phyloP scores from a whole-genome alignment of 345 rosid species.

The Corchorus olitorius region DNA sequence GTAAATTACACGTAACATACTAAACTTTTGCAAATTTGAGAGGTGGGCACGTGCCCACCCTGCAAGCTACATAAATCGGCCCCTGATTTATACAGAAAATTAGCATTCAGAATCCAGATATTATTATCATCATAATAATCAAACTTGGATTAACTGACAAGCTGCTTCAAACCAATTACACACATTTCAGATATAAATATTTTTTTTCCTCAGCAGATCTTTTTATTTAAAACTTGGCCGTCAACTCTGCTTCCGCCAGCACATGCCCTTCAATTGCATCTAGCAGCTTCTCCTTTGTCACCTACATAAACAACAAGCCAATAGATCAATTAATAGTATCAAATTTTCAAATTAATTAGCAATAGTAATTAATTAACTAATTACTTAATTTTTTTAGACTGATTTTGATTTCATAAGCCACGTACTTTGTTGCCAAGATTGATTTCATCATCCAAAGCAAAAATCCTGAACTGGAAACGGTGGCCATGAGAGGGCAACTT shows the following conservation, averaged over 20 bases:
- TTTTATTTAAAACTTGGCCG: constrained; percentile 38
- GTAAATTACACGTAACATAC: too few species aligned
- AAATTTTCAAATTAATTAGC: background rate
- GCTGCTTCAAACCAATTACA: too few species aligned
- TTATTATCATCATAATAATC: too few species aligned
- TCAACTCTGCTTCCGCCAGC: constrained; percentile 62
- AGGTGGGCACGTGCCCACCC: too few species aligned
- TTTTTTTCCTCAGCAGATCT: too few species aligned
- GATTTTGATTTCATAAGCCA: background rate
- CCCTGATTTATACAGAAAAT: too few species aligned
- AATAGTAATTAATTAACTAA: background rate
- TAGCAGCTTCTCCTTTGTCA: constrained; percentile 71
- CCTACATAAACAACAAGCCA: constrained; percentile 33
- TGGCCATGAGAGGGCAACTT: constrained; percentile 60
- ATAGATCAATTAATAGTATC: background rate
- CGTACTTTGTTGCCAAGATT: constrained; percentile 63
- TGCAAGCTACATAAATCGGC: too few species aligned
- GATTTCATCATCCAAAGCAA: constrained; percentile 58
- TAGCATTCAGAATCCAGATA: too few species aligned
- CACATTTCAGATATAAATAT: too few species aligned
- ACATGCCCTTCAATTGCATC: constrained; percentile 73
- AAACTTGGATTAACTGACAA: too few species aligned
- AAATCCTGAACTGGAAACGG: constrained; percentile 69
- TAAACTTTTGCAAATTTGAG: too few species aligned
- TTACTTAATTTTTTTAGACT: background rate